Base-by-base conservation (phyloP, 352 stramenopile genomes). In the Phytophthora tentaculata region DNA sequence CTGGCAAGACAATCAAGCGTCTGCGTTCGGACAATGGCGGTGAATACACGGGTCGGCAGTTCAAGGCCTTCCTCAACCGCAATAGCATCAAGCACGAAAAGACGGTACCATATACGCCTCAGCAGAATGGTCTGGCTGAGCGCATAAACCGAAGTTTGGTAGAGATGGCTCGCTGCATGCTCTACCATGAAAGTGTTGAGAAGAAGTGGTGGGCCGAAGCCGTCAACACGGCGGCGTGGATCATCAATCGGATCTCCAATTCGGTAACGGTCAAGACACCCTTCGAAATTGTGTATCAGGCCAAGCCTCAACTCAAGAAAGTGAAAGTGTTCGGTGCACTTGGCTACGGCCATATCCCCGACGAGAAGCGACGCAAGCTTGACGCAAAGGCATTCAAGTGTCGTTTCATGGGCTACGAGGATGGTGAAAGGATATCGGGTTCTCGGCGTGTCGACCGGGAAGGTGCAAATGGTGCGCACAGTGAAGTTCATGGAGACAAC, bases 281-380 rank as follows among this genome's bases (percentile, higher is more conserved):
- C 28, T 32, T 32, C 28, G 28, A 32, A 32, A 32, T 32, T 32
- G 28, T 32, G 28, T 32, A 8, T 8, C 28, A 32, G 5, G 28
- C 9, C 5, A 9, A 32, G 28, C 54, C 39, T 12, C 23, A 52
- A 17, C 19, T n/a, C n/a, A 64, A 67, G 16, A 47, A 69, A 53
- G 7, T 76, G 17, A 61, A 57, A 12, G 56, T 56, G 54, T 56
- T 64, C 5, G 45, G 45, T 64, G 44, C 56, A 23, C 5, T 64
- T 43, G 61, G 56, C 13, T 71, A 65, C 22, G 61, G 29, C 5
- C 69, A 76, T 32, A 59, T 70, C 22, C 19, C 39, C 14, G 20
- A 64, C 17, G 26, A 49, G 4, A 74, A 65, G 53, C 51, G 43
- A 8, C 53, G 26, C 12, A 74, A 76, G 32, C 41, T 61, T 7